phyloP scores from a whole-genome alignment of 192 early-diverging fungal species.

The Coemansia furcata region DNA sequence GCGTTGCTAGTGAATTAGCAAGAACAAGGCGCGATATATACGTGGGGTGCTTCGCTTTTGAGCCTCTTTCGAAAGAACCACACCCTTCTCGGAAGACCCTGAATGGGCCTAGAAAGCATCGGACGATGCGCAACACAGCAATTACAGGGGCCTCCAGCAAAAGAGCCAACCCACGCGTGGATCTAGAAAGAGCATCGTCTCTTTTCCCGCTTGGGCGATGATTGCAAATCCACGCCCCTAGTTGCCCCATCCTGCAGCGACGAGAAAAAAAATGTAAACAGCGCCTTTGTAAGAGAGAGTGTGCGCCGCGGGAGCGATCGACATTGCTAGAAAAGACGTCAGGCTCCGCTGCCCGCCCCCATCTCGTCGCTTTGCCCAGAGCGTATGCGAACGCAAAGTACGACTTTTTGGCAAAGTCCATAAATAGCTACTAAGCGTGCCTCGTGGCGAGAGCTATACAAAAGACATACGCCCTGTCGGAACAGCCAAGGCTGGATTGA shows the following conservation, averaged over 20 bases:
- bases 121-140: not conserved
- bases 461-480: not conserved
- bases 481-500: not conserved
- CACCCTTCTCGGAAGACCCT: not conserved
- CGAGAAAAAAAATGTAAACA: not conserved
- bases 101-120: not conserved
- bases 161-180: not conserved
- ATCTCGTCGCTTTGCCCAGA: not conserved
- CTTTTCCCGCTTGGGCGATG: not conserved
- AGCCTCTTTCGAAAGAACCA: not conserved
- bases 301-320: not conserved
- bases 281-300: not conserved
- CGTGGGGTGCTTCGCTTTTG: not conserved
- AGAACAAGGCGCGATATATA: not conserved
- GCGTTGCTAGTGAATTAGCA: not conserved
- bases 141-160: not conserved
- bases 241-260: not conserved
- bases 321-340: not conserved
- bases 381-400: not conserved
- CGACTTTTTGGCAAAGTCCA: not conserved
- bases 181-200: not conserved
- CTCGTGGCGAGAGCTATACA: not conserved
- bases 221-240: not conserved
- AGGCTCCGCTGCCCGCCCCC: not conserved
- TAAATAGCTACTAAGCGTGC: not conserved